Percentiles rank a stretch among this genome's conserved stretches.
Conservation (phyloP, 73 alveolate species). For the Breviolum minutum region DNA sequence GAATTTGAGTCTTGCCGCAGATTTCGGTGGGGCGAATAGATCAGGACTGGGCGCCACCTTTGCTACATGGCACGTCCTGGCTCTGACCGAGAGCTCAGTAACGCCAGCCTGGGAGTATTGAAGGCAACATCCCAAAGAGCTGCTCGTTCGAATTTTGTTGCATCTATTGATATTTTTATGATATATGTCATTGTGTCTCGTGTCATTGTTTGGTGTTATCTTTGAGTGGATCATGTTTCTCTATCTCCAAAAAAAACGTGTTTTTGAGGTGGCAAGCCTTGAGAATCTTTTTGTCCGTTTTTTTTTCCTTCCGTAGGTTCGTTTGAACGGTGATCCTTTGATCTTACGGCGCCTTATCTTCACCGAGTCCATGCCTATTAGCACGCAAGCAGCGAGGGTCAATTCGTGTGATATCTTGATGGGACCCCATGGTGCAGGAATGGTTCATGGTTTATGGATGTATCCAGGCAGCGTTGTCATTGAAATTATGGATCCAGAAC, state of each 20-base stretch:
- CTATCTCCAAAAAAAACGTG: too few relatives aligned
- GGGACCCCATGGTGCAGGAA: constrained; percentile 44
- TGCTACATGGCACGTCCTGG: constrained; percentile 54
- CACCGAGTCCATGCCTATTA: background rate
- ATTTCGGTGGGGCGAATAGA: background rate
- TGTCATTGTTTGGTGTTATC: too few relatives aligned
- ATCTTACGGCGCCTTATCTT: background rate
- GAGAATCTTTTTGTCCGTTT: background rate
- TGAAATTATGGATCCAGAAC: constrained; percentile 36
- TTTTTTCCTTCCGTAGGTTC: background rate
- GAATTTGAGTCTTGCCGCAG: too few relatives aligned
- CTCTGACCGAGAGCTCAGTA: constrained; percentile 5
- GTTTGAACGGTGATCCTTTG: constrained; percentile 3
- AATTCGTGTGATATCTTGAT: constrained; percentile 21
- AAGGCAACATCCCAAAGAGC: background rate
- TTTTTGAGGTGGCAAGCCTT: background rate
- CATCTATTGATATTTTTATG: background rate
- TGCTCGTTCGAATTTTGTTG: background rate
- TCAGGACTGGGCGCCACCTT: background rate
- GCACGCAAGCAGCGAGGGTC: constrained; percentile 18
- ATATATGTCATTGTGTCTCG: background rate
- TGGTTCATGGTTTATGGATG: constrained; percentile 36
- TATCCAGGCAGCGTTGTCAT: constrained; percentile 40
- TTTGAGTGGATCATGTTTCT: background rate
- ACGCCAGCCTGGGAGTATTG: background rate